These are phyloP conservation scores for Aristolochia contorta DNA, from an alignment of 164 flowering plant genomes.

Conservation along the genomic window DNA sequence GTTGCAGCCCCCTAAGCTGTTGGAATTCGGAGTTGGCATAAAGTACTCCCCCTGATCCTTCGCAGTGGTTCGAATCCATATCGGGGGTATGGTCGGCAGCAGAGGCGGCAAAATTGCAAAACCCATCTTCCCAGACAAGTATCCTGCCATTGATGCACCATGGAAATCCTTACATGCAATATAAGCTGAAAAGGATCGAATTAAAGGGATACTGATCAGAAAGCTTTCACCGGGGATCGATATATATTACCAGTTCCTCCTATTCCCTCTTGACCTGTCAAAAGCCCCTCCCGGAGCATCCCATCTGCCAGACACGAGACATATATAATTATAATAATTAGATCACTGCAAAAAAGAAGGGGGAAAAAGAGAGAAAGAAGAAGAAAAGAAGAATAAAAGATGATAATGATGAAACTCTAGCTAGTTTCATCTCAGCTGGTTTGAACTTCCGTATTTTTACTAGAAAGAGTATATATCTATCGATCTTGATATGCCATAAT, in stretches of 20 bases:
- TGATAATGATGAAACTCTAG: not conserved
- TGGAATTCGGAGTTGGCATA: constrained; percentile 47
- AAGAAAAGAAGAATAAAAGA: not conserved
- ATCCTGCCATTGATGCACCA: constrained; percentile 41
- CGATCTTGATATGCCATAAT: not conserved
- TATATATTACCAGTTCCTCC: constrained; percentile 76
- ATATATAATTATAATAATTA: not conserved
- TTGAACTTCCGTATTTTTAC: not conserved
- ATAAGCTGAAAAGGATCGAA: not conserved
- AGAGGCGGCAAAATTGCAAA: constrained; percentile 89
- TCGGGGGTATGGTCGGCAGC: constrained; percentile 22
- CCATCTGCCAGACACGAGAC: constrained; percentile 46
- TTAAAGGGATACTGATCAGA: too few species aligned
- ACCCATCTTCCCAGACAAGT: constrained; percentile 96
- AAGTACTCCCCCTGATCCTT: constrained; percentile 18
- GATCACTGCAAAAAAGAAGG: not conserved
- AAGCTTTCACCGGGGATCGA: not conserved
- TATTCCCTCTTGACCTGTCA: constrained; percentile 92
- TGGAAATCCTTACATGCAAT: not conserved
- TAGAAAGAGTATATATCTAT: not conserved
- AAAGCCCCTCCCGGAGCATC: constrained; percentile 78
- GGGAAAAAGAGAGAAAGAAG: not conserved
- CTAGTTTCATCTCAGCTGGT: not conserved
- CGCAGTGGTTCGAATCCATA: constrained; percentile 30
- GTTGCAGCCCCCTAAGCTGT: constrained; percentile 71